Percentiles rank a stretch among this genome's conserved stretches.
Evolutionary conservation across 257 asterid species (phyloP).

Genomic region (Rauvolfia tetraphylla): DNA sequence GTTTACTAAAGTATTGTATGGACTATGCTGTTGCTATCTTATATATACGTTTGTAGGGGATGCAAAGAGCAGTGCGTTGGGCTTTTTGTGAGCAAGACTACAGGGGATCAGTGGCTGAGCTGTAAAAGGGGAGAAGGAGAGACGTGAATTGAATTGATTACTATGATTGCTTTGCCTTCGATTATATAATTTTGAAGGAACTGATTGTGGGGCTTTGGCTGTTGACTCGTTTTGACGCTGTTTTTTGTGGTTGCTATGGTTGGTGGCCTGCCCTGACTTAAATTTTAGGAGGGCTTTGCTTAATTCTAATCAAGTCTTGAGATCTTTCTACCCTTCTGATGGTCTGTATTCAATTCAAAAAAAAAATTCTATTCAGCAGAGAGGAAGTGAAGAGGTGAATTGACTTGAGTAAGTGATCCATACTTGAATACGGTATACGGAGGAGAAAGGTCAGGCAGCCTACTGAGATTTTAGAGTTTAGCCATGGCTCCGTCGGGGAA

Average conservation of each 20-base stretch:
- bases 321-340: constrained; percentile 33
- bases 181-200: constrained; percentile 19
- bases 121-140: constrained; percentile 23
- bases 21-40: constrained; percentile 27
- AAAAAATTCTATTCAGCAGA: constrained; percentile 19
- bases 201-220: constrained; percentile 17
- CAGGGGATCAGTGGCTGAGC: constrained; percentile 22
- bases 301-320: constrained; percentile 39
- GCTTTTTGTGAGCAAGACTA: constrained; percentile 9
- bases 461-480: constrained; percentile 13
- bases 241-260: constrained; percentile 51
- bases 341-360: constrained; percentile 29
- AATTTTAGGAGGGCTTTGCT: constrained; percentile 33
- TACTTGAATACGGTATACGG: not conserved
- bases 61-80: constrained; percentile 14
- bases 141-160: constrained; percentile 18
- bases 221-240: constrained; percentile 29
- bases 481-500: constrained; percentile 75
- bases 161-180: constrained; percentile 9
- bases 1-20: constrained; percentile 20
- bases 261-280: constrained; percentile 52
- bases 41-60: constrained; percentile 14
- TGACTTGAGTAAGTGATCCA: not conserved
- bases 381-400: constrained; percentile 13
- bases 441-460: not conserved